Conservation (phyloP, 192 early-diverging fungal species). For the Backusella tarrabulga region DNA sequence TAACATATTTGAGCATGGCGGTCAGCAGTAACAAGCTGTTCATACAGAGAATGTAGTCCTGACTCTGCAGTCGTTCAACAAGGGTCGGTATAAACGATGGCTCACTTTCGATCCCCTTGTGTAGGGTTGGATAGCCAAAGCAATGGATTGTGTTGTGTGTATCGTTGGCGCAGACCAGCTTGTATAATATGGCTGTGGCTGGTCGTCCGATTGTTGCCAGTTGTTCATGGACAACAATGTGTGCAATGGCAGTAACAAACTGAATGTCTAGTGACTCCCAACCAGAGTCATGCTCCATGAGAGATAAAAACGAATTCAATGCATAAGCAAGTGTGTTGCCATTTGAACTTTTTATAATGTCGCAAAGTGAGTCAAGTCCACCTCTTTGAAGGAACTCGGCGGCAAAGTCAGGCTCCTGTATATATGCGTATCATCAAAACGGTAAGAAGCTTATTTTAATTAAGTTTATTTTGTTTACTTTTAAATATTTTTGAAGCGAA, state of each 20-base stretch:
- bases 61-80: constrained; percentile 55
- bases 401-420: constrained; percentile 63
- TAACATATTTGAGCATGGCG: constrained; percentile 59
- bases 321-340: constrained; percentile 75
- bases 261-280: constrained; percentile 53
- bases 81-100: constrained; percentile 48
- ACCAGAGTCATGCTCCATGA: constrained; percentile 66
- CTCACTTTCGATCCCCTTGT: constrained; percentile 47
- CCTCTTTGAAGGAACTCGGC: constrained; percentile 57
- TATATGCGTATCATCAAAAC: no score
- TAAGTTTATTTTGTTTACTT: constrained; percentile 31
- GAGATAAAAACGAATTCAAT: constrained; percentile 55
- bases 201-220: constrained; percentile 71
- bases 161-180: constrained; percentile 50
- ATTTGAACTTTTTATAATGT: constrained; percentile 51
- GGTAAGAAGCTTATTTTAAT: no score
- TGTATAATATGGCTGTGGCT: constrained; percentile 68
- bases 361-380: constrained; percentile 57
- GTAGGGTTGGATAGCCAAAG: constrained; percentile 25
- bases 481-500: constrained; percentile 61
- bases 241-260: constrained; percentile 53
- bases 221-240: constrained; percentile 60
- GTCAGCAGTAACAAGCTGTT: constrained; percentile 65
- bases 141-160: background rate
- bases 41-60: constrained; percentile 62